Base-by-base conservation (phyloP, 768 basidiomycete species). In the Serendipita indica region DNA sequence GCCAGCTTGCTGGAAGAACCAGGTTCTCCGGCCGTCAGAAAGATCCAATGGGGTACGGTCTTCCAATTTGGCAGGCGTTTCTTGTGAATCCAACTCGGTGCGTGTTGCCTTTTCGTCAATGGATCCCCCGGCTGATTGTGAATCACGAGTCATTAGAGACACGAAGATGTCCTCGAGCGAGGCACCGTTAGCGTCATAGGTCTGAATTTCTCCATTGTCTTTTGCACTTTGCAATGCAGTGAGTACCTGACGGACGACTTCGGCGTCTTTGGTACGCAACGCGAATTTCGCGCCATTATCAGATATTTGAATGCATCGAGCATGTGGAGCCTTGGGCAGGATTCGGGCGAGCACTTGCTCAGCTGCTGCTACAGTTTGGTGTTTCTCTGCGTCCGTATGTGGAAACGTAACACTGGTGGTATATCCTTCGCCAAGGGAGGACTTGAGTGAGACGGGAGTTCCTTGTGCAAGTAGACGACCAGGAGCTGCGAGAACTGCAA, bases 161-260 rank as follows among this genome's bases (percentile, higher is more conserved):
- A 90, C 74, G 71, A 90, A 89, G 43, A 90, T 84, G 59, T 88
- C 84, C 67, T 90, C 87, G 37, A 90, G 82, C 5, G 84, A 79
- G 0, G 86, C 82, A 7, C 84, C 82, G 20, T 84, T 69, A 22
- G 87, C 74, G 58, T 87, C 82, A 64, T 83, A 85, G 0, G 79
- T 79, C 0, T 65, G 64, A 34, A 86, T 71, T 6, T 66, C 60
- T 39, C 73, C 71, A 0, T 63, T 61, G 5, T 58, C 63, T 34
- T 69, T 71, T 33, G 80, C 73, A 0, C 67, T 60, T 28, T 85
- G 79, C 0, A 88, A 68, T 2, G 80, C 45, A 28, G 73, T 72
- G 16, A 88, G 74, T 14, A 85, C 77, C 27, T 72, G 69, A 39
- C 78, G 76, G 2, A 89, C 81, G 2, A 72, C 65, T 0, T 62